Evolutionary conservation across 179 eudicot species (phyloP), one percentile per base, ranked within the genome.

Genomic region (Drosera spatulata): DNA sequence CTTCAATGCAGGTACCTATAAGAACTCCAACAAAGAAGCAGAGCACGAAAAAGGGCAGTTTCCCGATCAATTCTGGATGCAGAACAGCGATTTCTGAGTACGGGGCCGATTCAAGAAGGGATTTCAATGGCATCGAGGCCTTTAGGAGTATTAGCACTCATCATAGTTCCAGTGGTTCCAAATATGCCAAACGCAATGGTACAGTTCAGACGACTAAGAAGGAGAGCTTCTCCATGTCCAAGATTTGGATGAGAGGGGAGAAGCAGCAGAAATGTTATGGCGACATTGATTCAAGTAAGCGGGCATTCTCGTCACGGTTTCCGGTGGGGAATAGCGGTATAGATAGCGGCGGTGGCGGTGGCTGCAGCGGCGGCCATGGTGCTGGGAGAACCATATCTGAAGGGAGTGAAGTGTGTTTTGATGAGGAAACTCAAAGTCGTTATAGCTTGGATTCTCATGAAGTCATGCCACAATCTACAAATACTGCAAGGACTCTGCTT

Each of bases 201-300:
- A 45, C 40, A 55, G 77, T 22, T 22, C 33, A 68, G 43, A 74
- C 51, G 56, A 70, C 74, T 33, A 73, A 67, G 15, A 69, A 66
- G 4, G 96, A 82, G 56, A 81, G 96, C 53, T 82, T 85, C 61
- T 91, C 96, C 3, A 14, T 85, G 2, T 91, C 96, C 0, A 87
- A 83, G 68, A 83, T 80, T 68, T 87, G 97, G 97, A 68, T 62
- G 4, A 54, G 79, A 71, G 85, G 72, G 43, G 72, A 72, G 50
- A 75, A 59, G 61, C 75, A 73, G 45, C 68, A 58, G 72, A 66
- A 66, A 9, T 71, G 64, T 55, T 60, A 66, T 67, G 54, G 64
- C 12, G 52, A 53, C 1, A 52, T 53, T 3, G 66, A 56, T 51
- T 60, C 72, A 4, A 60, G 75, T 11, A 70, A 79, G 40, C 50